Base-by-base conservation (phyloP, 2,329 filamentous ascomycete species). In the Diplodia corticola region DNA sequence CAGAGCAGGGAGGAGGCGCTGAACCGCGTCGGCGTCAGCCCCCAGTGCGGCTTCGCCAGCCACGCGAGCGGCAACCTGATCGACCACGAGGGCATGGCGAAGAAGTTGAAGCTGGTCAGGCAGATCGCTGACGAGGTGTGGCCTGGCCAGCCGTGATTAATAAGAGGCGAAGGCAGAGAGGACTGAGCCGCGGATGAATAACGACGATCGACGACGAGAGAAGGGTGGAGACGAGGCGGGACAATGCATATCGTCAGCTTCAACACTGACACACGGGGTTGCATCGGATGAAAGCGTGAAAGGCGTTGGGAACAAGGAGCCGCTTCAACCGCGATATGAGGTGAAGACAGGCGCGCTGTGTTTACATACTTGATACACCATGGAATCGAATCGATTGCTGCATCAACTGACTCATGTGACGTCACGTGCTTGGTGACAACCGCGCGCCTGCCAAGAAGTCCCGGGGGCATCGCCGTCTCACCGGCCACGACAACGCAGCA, bases 121-220 rank as follows among this genome's bases (percentile, higher is more conserved):
- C 80, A 87, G 71, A 86, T 92, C 72, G 89, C 90, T 1, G 85
- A 91, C 72, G 87, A 89, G 75, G 84, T 92, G 67, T 92, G 89
- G 90, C 81, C 82, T 4, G 80, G 81, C 37, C 77, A 85, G 79
- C 74, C 79, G 70, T 85, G 28, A n/a, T n/a, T n/a, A n/a, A n/a
- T n/a, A 40, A 28, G 30, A 7, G 30, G 10, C 24, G 60, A 44
- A 20, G 12, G 40, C 22, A n/a, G n/a, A 13, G 12, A 13, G 10
- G 28, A 7, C 1, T n/a, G 40, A 48, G 26, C 3, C 6, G 17
- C 6, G 24, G 55, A 26, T 60, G 22, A 17, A 3, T 2, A 28
- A 37, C 9, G 20, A 17, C 35, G 4, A 44, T n/a, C n/a, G 20
- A 44, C 35, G 15, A 22, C 7, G 54, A 28, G 6, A 20, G 35